A percentile compares a stretch with the other conserved stretches of the same genome.
phyloP scores from a whole-genome alignment of 805 yeast species.

The Pichia rugopelliculosa region DNA sequence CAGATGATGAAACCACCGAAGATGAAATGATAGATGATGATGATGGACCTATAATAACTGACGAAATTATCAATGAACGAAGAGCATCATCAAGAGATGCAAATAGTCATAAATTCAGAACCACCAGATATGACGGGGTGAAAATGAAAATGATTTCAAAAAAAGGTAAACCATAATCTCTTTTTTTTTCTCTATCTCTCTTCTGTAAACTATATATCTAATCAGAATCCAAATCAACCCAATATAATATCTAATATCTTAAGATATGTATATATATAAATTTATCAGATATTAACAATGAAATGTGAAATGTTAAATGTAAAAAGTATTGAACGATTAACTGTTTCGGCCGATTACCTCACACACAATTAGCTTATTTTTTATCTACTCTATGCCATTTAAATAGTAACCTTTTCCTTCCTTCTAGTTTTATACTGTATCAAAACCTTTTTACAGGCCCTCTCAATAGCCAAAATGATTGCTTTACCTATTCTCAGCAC shows the following conservation, averaged over 20 bases:
- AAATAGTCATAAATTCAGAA: conserved; percentile 5
- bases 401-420: too few species aligned
- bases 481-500: not conserved
- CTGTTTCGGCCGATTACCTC: too few species aligned
- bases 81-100: not conserved
- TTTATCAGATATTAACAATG: too few species aligned
- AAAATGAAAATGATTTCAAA: conserved; percentile 8
- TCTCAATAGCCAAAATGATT: too few species aligned
- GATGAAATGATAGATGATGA: conserved; percentile 22
- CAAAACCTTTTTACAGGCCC: too few species aligned
- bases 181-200: not conserved
- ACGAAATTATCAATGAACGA: not conserved
- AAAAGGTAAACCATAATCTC: not conserved
- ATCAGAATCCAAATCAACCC: not conserved
- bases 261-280: too few species aligned
- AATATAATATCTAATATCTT: too few species aligned
- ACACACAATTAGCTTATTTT: too few species aligned
- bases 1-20: conserved; percentile 10
- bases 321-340: too few species aligned
- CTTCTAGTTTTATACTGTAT: too few species aligned
- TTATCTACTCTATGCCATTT: too few species aligned
- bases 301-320: too few species aligned
- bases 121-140: conserved; percentile 8
- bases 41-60: not conserved
- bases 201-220: not conserved